Percentiles rank a stretch among this genome's conserved stretches.
Evolutionary conservation across 139 green algal species (phyloP).

Genomic region (Pleodorina starrii): DNA sequence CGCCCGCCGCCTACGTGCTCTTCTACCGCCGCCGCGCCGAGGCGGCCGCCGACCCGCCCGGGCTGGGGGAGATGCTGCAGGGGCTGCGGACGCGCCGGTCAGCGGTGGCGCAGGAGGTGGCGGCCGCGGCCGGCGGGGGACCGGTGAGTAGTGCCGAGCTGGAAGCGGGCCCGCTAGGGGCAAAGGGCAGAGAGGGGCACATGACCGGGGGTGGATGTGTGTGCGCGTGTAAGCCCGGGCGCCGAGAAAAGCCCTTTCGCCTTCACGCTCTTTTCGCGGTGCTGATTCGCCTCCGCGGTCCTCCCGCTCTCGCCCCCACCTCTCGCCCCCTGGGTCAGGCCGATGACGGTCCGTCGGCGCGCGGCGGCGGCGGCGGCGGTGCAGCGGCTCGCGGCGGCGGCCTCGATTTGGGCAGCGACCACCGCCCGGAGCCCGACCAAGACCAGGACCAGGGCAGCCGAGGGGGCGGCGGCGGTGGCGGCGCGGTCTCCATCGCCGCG

Average conservation of each 20-base stretch:
- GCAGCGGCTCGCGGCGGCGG: neutral
- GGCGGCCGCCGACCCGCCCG: neutral
- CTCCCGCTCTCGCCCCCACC: neutral
- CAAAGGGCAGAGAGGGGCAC: too few species aligned
- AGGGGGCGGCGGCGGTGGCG: neutral
- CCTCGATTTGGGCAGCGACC: conserved; percentile 6
- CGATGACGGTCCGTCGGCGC: neutral
- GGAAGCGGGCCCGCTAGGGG: neutral
- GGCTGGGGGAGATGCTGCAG: neutral
- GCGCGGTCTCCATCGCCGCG: neutral
- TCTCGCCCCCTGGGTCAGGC: neutral
- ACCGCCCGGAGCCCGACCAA: conserved; percentile 2
- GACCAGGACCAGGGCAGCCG: conserved; percentile 18
- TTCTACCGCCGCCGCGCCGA: conserved; percentile 83
- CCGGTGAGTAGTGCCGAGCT: too few species aligned
- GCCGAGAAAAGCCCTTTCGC: neutral
- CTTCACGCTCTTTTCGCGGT: neutral
- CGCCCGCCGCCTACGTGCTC: conserved; percentile 90
- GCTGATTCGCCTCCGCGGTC: neutral
- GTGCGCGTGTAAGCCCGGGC: neutral
- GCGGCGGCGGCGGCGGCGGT: neutral
- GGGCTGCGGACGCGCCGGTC: neutral
- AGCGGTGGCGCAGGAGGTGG: neutral
- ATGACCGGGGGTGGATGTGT: too few species aligned
- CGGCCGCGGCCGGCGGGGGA: neutral